Evolutionary conservation across 2,329 filamentous ascomycete genomes (phyloP).

Genomic region (Ascochyta pisi): DNA sequence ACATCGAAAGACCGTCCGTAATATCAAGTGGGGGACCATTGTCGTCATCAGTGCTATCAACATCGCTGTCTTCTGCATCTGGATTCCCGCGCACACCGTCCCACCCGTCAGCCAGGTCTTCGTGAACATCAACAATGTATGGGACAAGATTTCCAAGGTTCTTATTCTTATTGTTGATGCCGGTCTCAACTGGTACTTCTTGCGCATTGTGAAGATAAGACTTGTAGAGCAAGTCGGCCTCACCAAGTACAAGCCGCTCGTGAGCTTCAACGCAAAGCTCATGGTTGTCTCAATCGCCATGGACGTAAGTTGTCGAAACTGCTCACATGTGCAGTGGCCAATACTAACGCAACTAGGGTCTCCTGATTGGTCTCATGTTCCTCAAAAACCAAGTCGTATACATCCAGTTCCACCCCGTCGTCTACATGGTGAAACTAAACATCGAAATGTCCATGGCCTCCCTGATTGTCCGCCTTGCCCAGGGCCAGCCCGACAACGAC

Average conservation of each 20-base stretch:
- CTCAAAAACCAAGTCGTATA: constrained; percentile 48
- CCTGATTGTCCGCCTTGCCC: constrained; percentile 49
- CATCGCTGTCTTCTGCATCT: constrained; percentile 61
- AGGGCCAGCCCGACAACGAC: constrained; percentile 39
- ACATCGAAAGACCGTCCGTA: constrained; percentile 45
- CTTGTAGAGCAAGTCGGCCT: constrained; percentile 50
- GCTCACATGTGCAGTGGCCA: neutral
- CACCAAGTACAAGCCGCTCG: constrained; percentile 50
- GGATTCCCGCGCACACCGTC: constrained; percentile 57
- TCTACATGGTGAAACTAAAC: constrained; percentile 54
- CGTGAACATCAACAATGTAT: constrained; percentile 57
- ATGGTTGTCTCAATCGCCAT: constrained; percentile 51
- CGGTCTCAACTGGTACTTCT: constrained; percentile 61
- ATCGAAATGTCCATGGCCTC: constrained; percentile 56
- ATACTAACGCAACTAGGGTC: constrained; percentile 22
- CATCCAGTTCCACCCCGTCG: constrained; percentile 53
- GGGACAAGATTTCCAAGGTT: constrained; percentile 62
- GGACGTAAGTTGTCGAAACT: constrained; percentile 40
- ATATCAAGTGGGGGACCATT: constrained; percentile 58
- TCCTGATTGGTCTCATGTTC: constrained; percentile 52
- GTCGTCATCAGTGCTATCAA: constrained; percentile 58
- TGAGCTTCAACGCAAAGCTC: constrained; percentile 52
- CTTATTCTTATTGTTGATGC: constrained; percentile 61
- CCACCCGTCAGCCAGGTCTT: constrained; percentile 47
- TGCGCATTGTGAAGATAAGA: constrained; percentile 50